Conservation (phyloP, 2,329 filamentous ascomycete genomes). For the Colletotrichum siamense region DNA sequence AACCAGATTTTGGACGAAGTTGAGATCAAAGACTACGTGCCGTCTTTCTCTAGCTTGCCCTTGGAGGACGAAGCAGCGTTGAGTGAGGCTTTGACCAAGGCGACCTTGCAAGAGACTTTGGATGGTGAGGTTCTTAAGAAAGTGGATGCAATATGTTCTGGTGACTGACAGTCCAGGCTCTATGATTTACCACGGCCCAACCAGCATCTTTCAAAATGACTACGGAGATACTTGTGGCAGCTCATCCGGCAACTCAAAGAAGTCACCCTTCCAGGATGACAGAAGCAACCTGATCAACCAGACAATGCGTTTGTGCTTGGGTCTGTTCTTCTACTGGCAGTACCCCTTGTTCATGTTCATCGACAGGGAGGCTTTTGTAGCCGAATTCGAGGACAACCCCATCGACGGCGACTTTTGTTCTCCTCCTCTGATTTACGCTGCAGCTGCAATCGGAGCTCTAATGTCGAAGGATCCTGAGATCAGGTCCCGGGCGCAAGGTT, state of each 20-base stretch:
- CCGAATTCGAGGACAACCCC: not conserved
- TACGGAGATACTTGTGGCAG: not conserved
- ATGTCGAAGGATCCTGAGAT: slow-evolving; percentile 21
- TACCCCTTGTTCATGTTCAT: slow-evolving; percentile 36
- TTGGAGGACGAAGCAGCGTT: not conserved
- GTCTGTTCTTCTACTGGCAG: slow-evolving; percentile 33
- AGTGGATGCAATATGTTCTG: not conserved
- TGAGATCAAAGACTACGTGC: slow-evolving; percentile 32
- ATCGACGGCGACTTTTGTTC: slow-evolving; percentile 32
- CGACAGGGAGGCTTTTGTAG: slow-evolving; percentile 31
- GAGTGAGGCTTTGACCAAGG: slow-evolving; percentile 10
- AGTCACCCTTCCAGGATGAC: not conserved
- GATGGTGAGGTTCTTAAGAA: not conserved
- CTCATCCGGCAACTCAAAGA: not conserved
- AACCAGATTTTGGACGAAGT: slow-evolving; percentile 35
- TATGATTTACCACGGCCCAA: slow-evolving; percentile 25
- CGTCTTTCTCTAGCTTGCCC: not conserved
- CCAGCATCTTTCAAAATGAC: slow-evolving; percentile 29
- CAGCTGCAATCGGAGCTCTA: slow-evolving; percentile 28
- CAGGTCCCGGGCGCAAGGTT: slow-evolving; percentile 15
- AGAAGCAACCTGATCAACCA: not conserved
- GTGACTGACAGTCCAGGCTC: not conserved
- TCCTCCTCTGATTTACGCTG: slow-evolving; percentile 22
- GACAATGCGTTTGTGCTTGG: slow-evolving; percentile 14
- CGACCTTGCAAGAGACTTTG: slow-evolving; percentile 10